phyloP scores from a whole-genome alignment of 352 stramenopile genomes.

The Globisporangium canariense region DNA sequence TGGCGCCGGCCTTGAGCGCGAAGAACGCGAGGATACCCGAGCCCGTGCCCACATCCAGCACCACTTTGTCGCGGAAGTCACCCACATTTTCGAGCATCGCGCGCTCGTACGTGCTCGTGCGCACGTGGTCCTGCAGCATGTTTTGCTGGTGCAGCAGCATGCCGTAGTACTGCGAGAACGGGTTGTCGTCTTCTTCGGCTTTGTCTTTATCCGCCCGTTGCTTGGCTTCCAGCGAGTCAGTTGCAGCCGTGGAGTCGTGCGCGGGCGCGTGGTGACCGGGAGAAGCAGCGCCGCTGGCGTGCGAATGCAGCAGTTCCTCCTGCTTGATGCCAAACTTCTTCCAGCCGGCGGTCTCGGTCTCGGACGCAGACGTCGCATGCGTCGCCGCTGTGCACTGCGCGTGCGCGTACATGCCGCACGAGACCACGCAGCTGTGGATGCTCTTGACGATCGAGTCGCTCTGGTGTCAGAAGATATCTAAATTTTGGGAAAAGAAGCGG shows the following conservation, averaged over 20 bases:
- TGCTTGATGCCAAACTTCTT: conserved; percentile 28
- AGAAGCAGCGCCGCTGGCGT: background rate
- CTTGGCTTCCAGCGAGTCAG: background rate
- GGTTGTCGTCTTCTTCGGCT: conserved; percentile 74
- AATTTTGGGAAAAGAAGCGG: no score
- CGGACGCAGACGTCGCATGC: conserved; percentile 9
- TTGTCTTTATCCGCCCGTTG: conserved; percentile 2
- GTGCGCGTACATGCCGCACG: no score
- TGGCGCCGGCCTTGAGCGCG: conserved; percentile 95
- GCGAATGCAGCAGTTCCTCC: conserved; percentile 19
- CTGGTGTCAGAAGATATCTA: no score
- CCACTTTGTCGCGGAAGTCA: conserved; percentile 96
- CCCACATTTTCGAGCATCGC: conserved; percentile 96
- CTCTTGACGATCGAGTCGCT: no score
- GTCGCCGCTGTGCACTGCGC: conserved; percentile 1
- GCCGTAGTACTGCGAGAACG: conserved; percentile 94
- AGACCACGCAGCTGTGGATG: no score
- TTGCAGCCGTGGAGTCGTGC: background rate
- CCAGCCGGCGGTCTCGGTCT: conserved; percentile 29
- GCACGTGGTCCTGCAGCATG: conserved; percentile 99
- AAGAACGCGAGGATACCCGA: conserved; percentile 99
- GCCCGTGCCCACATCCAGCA: conserved; percentile 99
- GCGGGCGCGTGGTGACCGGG: background rate
- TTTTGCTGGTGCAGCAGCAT: conserved; percentile 99
- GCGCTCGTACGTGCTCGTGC: conserved; percentile 98